Evolutionary conservation across 1,284 basidiomycete species (phyloP).

Genomic region (Mycena citricolor): DNA sequence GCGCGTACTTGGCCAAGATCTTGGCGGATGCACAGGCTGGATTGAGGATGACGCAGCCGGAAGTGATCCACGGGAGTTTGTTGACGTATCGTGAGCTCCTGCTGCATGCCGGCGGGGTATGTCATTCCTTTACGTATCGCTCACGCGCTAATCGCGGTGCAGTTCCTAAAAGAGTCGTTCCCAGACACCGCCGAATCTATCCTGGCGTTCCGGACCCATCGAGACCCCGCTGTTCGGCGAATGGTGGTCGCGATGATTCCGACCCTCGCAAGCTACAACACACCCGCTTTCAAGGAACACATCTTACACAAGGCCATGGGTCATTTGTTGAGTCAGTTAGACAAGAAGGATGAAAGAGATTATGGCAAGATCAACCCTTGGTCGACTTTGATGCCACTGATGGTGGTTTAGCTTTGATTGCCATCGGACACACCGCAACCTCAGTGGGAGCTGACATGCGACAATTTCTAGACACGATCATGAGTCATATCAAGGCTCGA

Average conservation of each 20-base stretch:
- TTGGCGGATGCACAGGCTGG: constrained; percentile 78
- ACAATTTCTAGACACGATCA: constrained; percentile 90
- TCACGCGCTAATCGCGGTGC: constrained; percentile 6
- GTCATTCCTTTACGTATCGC: constrained; percentile 1
- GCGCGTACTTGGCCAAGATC: constrained; percentile 54
- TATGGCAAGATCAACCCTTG: no score
- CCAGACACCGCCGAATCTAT: constrained; percentile 77
- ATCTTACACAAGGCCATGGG: constrained; percentile 92
- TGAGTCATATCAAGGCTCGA: constrained; percentile 89
- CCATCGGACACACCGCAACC: constrained; percentile 93
- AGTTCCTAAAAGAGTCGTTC: constrained; percentile 81
- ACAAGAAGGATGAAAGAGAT: constrained; percentile 86
- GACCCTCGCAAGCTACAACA: constrained; percentile 76
- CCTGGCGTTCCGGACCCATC: constrained; percentile 67
- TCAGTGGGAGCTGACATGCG: constrained; percentile 96
- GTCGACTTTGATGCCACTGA: neutral
- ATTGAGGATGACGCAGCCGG: constrained; percentile 64
- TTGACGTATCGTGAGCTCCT: constrained; percentile 79
- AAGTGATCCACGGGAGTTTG: constrained; percentile 77
- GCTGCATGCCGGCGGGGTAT: constrained; percentile 74
- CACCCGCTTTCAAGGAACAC: constrained; percentile 74
- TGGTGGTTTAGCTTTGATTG: constrained; percentile 71
- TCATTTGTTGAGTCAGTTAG: constrained; percentile 84
- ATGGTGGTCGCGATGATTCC: constrained; percentile 81
- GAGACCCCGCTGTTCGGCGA: constrained; percentile 73